These are phyloP conservation scores for Barnettozyma salicaria DNA, from an alignment of 805 yeast genomes.

Conservation along the genomic window DNA sequence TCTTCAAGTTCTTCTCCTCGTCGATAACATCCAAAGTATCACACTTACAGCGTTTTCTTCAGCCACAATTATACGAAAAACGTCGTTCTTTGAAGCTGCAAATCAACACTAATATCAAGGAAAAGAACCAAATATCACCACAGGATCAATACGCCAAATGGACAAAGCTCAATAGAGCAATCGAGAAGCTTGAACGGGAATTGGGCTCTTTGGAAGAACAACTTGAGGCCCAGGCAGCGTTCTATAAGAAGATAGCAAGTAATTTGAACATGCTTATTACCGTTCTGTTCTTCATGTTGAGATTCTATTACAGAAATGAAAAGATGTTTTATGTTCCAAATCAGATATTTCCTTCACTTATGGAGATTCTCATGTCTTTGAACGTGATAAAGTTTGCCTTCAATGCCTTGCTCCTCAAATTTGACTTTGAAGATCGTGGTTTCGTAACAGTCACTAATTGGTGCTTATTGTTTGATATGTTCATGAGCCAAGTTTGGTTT, in stretches of 20 bases:
- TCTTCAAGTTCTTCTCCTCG: conserved; percentile 23
- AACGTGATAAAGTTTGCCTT: conserved; percentile 2
- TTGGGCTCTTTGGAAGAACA: conserved; percentile 94
- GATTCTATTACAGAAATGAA: conserved; percentile 46
- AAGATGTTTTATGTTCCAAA: conserved; percentile 56
- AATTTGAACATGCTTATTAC: conserved; percentile 1
- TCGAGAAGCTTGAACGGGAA: conserved; percentile 89
- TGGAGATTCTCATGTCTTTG: conserved; percentile 54
- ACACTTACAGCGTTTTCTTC: conserved; percentile 30
- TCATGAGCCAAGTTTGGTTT: conserved; percentile 1
- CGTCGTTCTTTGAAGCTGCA: conserved; percentile 35
- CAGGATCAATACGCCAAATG: conserved; percentile 94
- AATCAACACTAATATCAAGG: conserved; percentile 41
- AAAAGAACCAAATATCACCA: conserved; percentile 62
- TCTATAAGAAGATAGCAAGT: conserved; percentile 34
- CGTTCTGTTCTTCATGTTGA: conserved; percentile 22
- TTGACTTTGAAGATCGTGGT: conserved; percentile 5
- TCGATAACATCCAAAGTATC: conserved; percentile 35
- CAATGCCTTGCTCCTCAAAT: conserved; percentile 4
- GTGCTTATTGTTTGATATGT: conserved; percentile 5
- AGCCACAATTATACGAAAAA: conserved; percentile 14
- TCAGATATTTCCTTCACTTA: conserved; percentile 46
- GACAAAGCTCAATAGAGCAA: conserved; percentile 77
- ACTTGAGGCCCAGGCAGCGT: conserved; percentile 93
- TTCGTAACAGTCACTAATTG: conserved; percentile 8